These are phyloP conservation scores for Ustilago vetiveriae DNA, from an alignment of 1,284 basidiomycete species.

Conservation along the genomic window DNA sequence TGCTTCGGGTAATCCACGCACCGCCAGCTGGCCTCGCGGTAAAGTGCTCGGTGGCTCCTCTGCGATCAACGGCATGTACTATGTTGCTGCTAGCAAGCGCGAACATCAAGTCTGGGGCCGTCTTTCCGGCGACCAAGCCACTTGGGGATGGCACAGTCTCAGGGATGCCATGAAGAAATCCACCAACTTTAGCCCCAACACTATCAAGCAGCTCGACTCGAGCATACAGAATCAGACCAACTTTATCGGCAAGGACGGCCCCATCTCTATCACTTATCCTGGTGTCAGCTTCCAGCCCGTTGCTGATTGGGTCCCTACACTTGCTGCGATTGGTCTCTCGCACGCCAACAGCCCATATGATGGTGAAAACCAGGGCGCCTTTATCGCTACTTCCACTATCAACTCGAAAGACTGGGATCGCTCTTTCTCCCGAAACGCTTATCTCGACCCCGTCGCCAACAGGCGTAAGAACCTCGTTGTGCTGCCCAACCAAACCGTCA, in stretches of 20 bases:
- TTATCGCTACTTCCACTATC: slow-evolving; percentile 53
- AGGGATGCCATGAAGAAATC: slow-evolving; percentile 52
- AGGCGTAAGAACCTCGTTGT: slow-evolving; percentile 56
- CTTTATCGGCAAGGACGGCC: slow-evolving; percentile 47
- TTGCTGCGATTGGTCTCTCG: slow-evolving; percentile 20
- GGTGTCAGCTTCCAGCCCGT: slow-evolving; percentile 49
- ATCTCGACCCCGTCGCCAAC: slow-evolving; percentile 50
- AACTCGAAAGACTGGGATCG: slow-evolving; percentile 49
- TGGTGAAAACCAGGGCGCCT: slow-evolving; percentile 56
- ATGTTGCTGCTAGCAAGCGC: slow-evolving; percentile 60
- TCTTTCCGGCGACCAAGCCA: slow-evolving; percentile 39
- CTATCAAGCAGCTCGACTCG: slow-evolving; percentile 21
- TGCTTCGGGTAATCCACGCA: slow-evolving; percentile 32
- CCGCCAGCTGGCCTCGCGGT: slow-evolving; percentile 66
- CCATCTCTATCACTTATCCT: slow-evolving; percentile 51
- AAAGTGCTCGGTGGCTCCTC: slow-evolving; percentile 70
- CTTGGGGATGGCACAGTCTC: slow-evolving; percentile 52
- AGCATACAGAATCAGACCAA: slow-evolving; percentile 38
- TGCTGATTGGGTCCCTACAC: slow-evolving; percentile 47
- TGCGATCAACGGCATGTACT: slow-evolving; percentile 69
- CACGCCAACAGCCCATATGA: slow-evolving; percentile 42
- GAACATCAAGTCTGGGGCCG: slow-evolving; percentile 54
- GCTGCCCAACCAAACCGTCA: slow-evolving; percentile 56
- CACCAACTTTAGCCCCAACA: slow-evolving; percentile 37
- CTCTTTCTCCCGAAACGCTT: slow-evolving; percentile 55